phyloP scores from a whole-genome alignment of 352 stramenopile genomes.

The Pythium coloratum region DNA sequence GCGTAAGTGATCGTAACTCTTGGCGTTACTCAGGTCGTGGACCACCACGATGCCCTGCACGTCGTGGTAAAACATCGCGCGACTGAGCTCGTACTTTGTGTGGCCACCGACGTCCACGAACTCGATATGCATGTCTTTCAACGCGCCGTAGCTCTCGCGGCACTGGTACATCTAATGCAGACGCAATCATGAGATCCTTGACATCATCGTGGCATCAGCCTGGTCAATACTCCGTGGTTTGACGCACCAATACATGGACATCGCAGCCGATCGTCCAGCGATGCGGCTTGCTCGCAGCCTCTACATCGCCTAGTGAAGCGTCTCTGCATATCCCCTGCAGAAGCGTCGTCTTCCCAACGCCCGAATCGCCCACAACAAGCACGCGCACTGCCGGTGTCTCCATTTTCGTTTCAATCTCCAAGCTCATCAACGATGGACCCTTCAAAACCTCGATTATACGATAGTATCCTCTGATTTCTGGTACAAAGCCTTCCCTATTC shows the following conservation, averaged over 20 bases:
- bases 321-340: slow-evolving; percentile 58
- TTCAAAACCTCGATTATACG: slow-evolving; percentile 2
- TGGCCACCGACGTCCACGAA: slow-evolving; percentile 85
- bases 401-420: slow-evolving; percentile 33
- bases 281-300: slow-evolving; percentile 21
- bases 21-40: slow-evolving; percentile 76
- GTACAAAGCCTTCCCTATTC: background rate
- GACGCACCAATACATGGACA: slow-evolving; percentile 65
- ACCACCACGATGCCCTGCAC: slow-evolving; percentile 83
- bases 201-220: background rate
- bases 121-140: slow-evolving; percentile 71
- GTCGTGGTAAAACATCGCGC: slow-evolving; percentile 79
- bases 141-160: slow-evolving; percentile 35
- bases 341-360: slow-evolving; percentile 82
- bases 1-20: slow-evolving; percentile 71
- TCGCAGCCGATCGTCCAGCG: slow-evolving; percentile 85
- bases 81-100: slow-evolving; percentile 79
- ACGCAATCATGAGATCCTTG: background rate
- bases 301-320: slow-evolving; percentile 12
- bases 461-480: background rate
- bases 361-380: slow-evolving; percentile 83
- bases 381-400: slow-evolving; percentile 75
- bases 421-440: slow-evolving; percentile 1
- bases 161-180: slow-evolving; percentile 32
- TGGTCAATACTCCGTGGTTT: background rate